Conservation (phyloP, 495 filamentous ascomycete genomes). For the Platismatia glauca region DNA sequence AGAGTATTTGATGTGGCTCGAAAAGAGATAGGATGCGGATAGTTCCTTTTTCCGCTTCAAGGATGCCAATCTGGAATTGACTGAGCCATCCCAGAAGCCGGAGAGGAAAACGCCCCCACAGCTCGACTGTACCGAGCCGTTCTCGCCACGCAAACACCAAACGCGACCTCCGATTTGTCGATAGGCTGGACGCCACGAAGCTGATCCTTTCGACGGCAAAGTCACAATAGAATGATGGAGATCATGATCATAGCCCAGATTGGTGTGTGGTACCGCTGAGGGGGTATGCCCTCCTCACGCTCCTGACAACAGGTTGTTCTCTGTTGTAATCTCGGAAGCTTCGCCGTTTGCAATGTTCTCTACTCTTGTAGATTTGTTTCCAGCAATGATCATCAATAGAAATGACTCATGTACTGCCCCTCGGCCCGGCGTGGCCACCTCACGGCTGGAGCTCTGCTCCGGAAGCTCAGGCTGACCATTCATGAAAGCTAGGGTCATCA, state of each 20-base stretch:
- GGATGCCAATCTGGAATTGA: neutral
- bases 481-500: too few relatives aligned
- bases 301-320: neutral
- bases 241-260: neutral
- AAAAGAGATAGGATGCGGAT: neutral
- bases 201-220: neutral
- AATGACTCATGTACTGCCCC: neutral
- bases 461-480: neutral
- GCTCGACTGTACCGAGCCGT: neutral
- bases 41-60: neutral
- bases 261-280: neutral
- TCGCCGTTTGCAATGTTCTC: neutral
- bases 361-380: neutral
- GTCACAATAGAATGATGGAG: neutral
- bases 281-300: neutral
- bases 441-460: neutral
- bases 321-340: neutral
- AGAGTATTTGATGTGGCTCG: neutral
- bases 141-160: neutral
- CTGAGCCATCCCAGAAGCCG: neutral
- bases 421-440: neutral
- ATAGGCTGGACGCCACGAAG: neutral
- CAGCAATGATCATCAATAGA: neutral
- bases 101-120: neutral
- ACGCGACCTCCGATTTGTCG: neutral